phyloP scores from a whole-genome alignment of 768 basidiomycete species.

The Tephrocybe sp. region DNA sequence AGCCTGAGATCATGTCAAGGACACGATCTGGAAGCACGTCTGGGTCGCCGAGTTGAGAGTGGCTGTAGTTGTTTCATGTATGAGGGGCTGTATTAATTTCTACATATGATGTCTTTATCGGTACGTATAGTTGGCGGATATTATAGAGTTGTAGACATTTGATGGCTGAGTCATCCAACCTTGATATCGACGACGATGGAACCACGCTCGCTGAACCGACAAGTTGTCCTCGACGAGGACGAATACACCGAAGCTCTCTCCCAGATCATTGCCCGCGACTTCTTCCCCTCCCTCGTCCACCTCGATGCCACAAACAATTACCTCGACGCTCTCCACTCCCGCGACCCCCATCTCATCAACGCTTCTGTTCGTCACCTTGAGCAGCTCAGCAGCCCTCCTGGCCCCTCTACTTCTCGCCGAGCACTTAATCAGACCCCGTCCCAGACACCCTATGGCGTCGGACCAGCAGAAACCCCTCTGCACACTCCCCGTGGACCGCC shows the following conservation, averaged over 20 bases:
- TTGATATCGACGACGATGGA: conserved; percentile 12
- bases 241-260: conserved; percentile 91
- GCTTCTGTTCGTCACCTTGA: conserved; percentile 76
- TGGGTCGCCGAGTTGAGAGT: conserved; percentile 7
- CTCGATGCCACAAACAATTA: conserved; percentile 88
- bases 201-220: conserved; percentile 63
- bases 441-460: conserved; percentile 63
- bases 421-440: conserved; percentile 44
- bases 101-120: conserved; percentile 16
- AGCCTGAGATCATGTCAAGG: conserved; percentile 10
- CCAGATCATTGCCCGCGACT: conserved; percentile 93
- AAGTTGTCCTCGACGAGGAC: conserved; percentile 84
- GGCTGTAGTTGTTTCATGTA: conserved; percentile 4
- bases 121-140: not conserved
- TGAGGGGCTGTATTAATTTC: conserved; percentile 5
- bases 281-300: conserved; percentile 92
- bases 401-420: conserved; percentile 28
- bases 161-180: conserved; percentile 8
- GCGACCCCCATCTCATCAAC: conserved; percentile 75
- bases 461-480: conserved; percentile 67
- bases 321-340: conserved; percentile 74
- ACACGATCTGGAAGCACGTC: conserved; percentile 17
- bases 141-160: not conserved
- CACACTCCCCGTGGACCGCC: conserved; percentile 45
- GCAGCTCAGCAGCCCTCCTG: conserved; percentile 56